Base-by-base conservation (phyloP, 371 early-diverging fungal genomes). In the Amoeboaphelidium occidentale region DNA sequence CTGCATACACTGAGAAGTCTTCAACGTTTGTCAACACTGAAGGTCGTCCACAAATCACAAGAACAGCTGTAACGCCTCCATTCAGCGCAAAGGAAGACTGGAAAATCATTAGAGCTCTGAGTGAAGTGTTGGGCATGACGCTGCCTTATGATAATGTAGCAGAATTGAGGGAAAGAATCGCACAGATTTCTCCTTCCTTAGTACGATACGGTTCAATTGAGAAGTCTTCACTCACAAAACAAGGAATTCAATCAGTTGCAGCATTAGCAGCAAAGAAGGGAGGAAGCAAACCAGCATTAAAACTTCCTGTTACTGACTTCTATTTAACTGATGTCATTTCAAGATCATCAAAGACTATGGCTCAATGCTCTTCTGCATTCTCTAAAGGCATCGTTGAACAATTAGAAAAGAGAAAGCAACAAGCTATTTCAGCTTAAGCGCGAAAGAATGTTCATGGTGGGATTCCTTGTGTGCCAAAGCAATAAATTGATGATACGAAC, bases 1-100 rank as follows among this genome's bases (percentile, higher is more conserved):
- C 87, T n/a, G 87, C 92, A 13, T 94, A 90, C 64, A 94, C 93
- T 13, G 94, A 94, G 61, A 94, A 94, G 78, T 64, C 75, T 27
- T 84, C 84, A 27, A 92, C 91, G 25, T 93, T 69, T 55, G 79
- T 90, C 55, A 92, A 89, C 73, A 89, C 91, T 21, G 94, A 94
- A 63, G 94, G 93, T 43, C 81, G 92, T 46, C 64, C 88, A 46
- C 90, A 92, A 61, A 65, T 74, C 54, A 88, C 93, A 3, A 76
- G 89, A 47, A 85, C 88, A 45, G 88, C 92, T 21, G 89, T 92
- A 23, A 73, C 80, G 47, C 77, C 87, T 47, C 89, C 91, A 4
- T 79, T 74, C 25, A 84, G 76, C 43, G 84, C 92, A 17, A 85
- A 92, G 53, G 93, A 91, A 56, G 94, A 92, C 71, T 94, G 93